Conservation (phyloP, 805 yeast genomes). For the Sugiyamaella mastotermitis region DNA sequence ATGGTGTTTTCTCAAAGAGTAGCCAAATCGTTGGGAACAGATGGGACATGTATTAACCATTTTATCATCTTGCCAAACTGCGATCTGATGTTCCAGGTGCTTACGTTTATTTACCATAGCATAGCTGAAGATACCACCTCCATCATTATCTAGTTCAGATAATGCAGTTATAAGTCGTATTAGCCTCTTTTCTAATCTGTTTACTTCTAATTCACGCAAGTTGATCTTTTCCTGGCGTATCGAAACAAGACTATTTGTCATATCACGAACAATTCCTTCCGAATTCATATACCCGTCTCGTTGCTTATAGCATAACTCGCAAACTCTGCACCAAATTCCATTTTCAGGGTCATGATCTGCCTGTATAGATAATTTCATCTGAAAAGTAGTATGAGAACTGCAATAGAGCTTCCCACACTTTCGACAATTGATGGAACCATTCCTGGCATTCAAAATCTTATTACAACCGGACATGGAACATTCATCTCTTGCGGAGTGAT, state of each 20-base stretch:
- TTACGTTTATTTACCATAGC: constrained; percentile 25
- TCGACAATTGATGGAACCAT: constrained; percentile 63
- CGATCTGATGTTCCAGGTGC: constrained; percentile 42
- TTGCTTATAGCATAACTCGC: constrained; percentile 50
- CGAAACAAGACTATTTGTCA: constrained; percentile 37
- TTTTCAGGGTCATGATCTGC: constrained; percentile 41
- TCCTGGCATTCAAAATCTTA: constrained; percentile 41
- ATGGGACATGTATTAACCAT: constrained; percentile 49
- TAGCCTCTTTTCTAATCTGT: constrained; percentile 56
- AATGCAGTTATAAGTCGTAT: constrained; percentile 26
- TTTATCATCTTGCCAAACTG: constrained; percentile 61
- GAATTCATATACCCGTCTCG: constrained; percentile 48
- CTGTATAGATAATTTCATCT: constrained; percentile 43
- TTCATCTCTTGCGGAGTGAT: constrained; percentile 29
- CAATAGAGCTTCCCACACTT: constrained; percentile 73
- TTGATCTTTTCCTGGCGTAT: constrained; percentile 43
- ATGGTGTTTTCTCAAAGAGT: constrained; percentile 73
- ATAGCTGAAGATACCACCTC: constrained; percentile 25
- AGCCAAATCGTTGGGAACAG: constrained; percentile 53
- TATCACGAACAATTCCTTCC: constrained; percentile 41
- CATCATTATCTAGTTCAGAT: constrained; percentile 5
- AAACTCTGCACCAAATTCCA: constrained; percentile 70
- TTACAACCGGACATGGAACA: constrained; percentile 42
- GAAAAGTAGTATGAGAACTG: constrained; percentile 51
- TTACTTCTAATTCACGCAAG: constrained; percentile 44